Base-by-base conservation (phyloP, 1,284 basidiomycete species). In the Trichosporon ovoides region DNA sequence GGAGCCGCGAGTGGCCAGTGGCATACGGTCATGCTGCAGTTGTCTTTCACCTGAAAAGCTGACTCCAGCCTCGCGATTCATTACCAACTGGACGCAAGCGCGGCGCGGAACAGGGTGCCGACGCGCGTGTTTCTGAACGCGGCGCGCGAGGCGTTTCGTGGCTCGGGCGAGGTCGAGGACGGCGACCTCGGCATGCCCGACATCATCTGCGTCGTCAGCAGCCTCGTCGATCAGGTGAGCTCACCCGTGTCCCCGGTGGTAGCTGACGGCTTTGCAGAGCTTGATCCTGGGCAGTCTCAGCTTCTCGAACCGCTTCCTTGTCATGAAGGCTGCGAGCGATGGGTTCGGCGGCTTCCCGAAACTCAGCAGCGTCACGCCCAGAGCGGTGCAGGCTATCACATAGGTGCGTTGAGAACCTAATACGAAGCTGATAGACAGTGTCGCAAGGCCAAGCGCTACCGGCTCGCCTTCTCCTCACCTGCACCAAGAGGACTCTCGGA, bases 171-270 rank as follows among this genome's bases (percentile, higher is more conserved):
- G 57, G 56, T 74, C 1, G 75, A 75, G 55, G 74, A 74, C 36
- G 72, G 70, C 7, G 62, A 56, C 2, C 51, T 73, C 2, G 61
- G 34, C 14, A 38, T 75, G 18, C 70, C 71, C 31, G 77, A 78
- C 62, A 66, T 77, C n/a, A 68, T 78, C 52, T 68, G 67, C 50
- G 64, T 74, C 1, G 53, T 75, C 11, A 65, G 73, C 5, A 76
- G 70, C 53, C 57, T 76, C 37, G 75, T 78, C 9, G 77, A 78
- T 57, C 77, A 78, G 58, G 76, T 75, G 54, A 57, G 75, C 69
- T 3, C 7, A 16, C 6, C 24, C 10, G 18, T 20, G 12, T 18
- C 13, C 1, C 12, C 19, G 4, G n/a, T n/a, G n/a, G n/a, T n/a
- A 58, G 48, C 52, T 61, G 38, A 58, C 36, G 3, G 20, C 33